These are phyloP conservation scores for Termitomyces sp. DNA, from an alignment of 768 basidiomycete genomes.

Conservation along the genomic window DNA sequence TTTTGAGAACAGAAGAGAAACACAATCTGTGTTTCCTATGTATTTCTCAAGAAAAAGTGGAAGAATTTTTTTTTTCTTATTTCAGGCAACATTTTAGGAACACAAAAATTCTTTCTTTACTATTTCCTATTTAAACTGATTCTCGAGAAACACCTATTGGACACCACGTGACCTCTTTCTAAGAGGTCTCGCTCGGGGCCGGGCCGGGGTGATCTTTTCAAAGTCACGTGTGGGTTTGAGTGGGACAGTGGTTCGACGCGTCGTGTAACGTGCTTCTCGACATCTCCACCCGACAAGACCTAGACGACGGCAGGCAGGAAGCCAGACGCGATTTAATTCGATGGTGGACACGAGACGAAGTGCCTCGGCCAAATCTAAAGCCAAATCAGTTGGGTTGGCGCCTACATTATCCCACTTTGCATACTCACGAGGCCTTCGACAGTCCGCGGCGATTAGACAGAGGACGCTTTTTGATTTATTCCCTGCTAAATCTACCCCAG, in stretches of 20 bases:
- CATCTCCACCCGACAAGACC: neutral
- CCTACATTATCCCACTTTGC: neutral
- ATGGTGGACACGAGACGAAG: constrained; percentile 26
- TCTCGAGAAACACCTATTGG: too few relatives aligned
- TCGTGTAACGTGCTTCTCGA: constrained; percentile 1
- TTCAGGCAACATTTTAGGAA: too few relatives aligned
- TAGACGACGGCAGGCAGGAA: neutral
- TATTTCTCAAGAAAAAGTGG: too few relatives aligned
- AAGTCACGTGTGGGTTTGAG: neutral
- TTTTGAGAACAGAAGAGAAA: too few relatives aligned
- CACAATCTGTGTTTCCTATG: too few relatives aligned
- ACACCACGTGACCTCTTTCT: too few relatives aligned
- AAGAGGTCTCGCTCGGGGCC: too few relatives aligned
- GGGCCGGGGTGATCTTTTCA: neutral
- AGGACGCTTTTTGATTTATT: constrained; percentile 41
- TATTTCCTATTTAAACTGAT: too few relatives aligned
- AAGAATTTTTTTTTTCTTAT: too few relatives aligned
- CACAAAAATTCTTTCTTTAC: too few relatives aligned
- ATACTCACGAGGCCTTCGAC: constrained; percentile 4
- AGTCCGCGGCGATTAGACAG: constrained; percentile 28
- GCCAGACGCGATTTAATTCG: neutral
- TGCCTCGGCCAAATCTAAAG: constrained; percentile 20
- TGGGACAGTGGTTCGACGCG: constrained; percentile 3
- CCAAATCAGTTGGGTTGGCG: constrained; percentile 25
- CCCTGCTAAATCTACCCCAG: constrained; percentile 16